phyloP scores from a whole-genome alignment of 306 rosid genomes.

The Trichosanthes cucumerina region DNA sequence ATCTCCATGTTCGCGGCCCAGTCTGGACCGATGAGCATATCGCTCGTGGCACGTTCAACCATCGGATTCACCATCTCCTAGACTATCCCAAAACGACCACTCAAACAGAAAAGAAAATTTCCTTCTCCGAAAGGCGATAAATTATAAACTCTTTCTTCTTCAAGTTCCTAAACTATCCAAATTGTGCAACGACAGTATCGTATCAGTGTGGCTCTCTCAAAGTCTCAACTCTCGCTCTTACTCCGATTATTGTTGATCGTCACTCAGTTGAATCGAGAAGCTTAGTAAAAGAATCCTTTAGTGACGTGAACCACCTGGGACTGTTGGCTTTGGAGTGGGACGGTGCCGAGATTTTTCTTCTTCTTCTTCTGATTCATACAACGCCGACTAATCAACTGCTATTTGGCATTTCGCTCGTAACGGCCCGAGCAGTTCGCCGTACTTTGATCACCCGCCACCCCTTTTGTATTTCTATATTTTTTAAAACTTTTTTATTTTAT shows the following conservation, averaged over 20 bases:
- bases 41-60: constrained; percentile 92
- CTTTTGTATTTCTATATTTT: not conserved
- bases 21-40: constrained; percentile 84
- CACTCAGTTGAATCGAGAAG: not conserved
- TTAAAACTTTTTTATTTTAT: not conserved
- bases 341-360: not conserved
- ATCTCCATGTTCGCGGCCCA: constrained; percentile 96
- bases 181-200: not conserved
- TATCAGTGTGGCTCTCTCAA: not conserved
- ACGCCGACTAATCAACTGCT: not conserved
- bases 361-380: not conserved
- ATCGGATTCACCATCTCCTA: constrained; percentile 63
- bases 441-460: not conserved
- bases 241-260: not conserved
- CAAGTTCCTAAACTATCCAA: not conserved
- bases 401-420: not conserved
- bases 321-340: not conserved
- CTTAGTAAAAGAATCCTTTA: no score
- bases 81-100: not conserved
- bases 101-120: not conserved
- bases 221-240: not conserved
- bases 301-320: no score
- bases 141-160: not conserved
- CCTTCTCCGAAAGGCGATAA: not conserved
- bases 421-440: not conserved